Base-by-base conservation (phyloP, 108 stramenopile species). In the Seminavis robusta region DNA sequence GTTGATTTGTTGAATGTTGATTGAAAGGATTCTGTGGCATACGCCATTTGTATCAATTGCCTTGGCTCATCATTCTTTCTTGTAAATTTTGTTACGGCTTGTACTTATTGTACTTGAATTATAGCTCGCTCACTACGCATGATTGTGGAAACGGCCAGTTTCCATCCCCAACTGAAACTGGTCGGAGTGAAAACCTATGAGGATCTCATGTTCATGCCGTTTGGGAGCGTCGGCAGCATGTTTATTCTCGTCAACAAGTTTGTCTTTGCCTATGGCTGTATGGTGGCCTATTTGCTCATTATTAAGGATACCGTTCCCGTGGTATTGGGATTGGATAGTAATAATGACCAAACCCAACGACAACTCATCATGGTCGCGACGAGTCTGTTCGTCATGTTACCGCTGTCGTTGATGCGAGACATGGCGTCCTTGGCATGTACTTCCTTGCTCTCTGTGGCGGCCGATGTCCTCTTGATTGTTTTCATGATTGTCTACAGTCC, bases 221-320 rank as follows among this genome's bases (percentile, higher is more conserved):
- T 71, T 55, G 88, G 88, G 33, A 64, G 28, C 15, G 21, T 37
- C 8, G 88, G 88, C 27, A 41, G 36, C 4, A 40, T 42, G 11
- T 91, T 85, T 48, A 74, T 91, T 15, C 45, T 87, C 26, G 54
- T 65, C 29, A 72, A 68, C 61, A 91, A 87, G 89, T 72, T 91
- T 40, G 47, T 83, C 15, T 54, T 84, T 42, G 87, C 91, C 4
- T 92, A 86, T 54, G 91, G 91, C 0, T 87, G 87, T 5, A 92
- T 92, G 91, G 79, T 92, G 3, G 87, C 87, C 1, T 92, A 92
- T 51, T 52, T 88, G 2, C 49, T 92, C 19, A 86, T 92, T 48
- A 80, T 92, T 50, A 88, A 88, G 56, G 87, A 92, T 55, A 88
- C 84, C 0, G 51, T 92, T 0, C 91, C 91, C 2, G 71, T 76